These are phyloP conservation scores for Prillingera fragicola DNA, from an alignment of 1,284 basidiomycete species.

Conservation along the genomic window DNA sequence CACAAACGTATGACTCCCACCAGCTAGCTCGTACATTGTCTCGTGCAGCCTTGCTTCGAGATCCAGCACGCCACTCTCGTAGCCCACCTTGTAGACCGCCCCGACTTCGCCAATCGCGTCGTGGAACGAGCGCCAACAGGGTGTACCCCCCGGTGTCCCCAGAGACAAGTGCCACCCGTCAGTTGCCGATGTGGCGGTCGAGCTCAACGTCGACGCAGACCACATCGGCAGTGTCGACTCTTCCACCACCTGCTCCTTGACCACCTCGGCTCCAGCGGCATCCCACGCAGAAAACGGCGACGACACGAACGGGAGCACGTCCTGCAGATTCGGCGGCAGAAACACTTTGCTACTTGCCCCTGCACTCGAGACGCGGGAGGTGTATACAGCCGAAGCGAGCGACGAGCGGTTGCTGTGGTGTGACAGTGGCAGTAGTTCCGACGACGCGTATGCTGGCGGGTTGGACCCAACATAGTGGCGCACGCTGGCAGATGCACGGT, in stretches of 20 bases:
- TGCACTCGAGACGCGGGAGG: slow-evolving; percentile 1
- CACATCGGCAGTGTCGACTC: neutral
- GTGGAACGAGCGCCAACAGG: too few species aligned
- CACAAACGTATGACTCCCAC: slow-evolving; percentile 35
- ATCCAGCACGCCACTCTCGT: slow-evolving; percentile 42
- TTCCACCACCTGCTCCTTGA: neutral
- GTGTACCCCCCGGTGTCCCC: slow-evolving; percentile 11
- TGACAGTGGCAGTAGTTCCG: too few species aligned
- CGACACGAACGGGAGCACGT: slow-evolving; percentile 25
- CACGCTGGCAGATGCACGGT: slow-evolving; percentile 2
- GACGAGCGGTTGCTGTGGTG: too few species aligned
- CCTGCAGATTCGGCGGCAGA: slow-evolving; percentile 17
- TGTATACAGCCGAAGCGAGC: neutral
- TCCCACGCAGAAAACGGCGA: slow-evolving; percentile 30
- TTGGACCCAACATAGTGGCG: too few species aligned
- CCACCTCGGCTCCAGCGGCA: neutral
- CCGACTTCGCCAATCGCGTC: slow-evolving; percentile 11
- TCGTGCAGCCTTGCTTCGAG: slow-evolving; percentile 43
- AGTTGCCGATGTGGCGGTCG: neutral
- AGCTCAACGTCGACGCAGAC: neutral
- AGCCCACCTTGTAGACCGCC: slow-evolving; percentile 38
- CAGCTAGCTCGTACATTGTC: slow-evolving; percentile 35
- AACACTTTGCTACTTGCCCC: slow-evolving; percentile 12
- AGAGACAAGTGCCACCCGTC: slow-evolving; percentile 22
- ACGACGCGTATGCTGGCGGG: too few species aligned